Evolutionary conservation across 139 green algal species (phyloP).

Genomic region (Micractinium conductrix): DNA sequence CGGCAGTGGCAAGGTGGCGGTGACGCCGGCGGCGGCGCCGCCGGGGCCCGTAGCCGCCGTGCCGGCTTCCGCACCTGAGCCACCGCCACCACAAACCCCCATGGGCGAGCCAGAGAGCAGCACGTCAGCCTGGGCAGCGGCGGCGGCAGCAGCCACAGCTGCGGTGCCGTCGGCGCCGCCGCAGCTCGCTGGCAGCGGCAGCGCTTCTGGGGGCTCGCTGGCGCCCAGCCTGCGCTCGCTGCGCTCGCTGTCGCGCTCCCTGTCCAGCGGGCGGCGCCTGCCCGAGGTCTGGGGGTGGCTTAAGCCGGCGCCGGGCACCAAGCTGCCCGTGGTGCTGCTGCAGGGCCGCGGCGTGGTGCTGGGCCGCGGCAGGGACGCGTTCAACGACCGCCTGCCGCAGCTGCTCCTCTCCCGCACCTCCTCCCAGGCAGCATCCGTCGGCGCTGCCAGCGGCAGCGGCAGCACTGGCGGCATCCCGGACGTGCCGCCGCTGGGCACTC

Average conservation of each 20-base stretch:
- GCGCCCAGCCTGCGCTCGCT: too few species aligned
- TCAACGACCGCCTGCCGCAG: slow-evolving; percentile 33
- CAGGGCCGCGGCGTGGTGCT: slow-evolving; percentile 51
- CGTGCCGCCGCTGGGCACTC: not conserved
- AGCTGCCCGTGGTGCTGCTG: slow-evolving; percentile 60
- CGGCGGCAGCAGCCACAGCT: not conserved
- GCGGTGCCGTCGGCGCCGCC: not conserved
- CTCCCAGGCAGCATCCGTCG: not conserved
- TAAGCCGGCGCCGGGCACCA: slow-evolving; percentile 30
- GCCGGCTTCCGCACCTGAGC: too few species aligned
- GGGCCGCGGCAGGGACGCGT: slow-evolving; percentile 49
- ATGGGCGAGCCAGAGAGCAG: too few species aligned
- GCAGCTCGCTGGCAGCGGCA: slow-evolving; percentile 1
- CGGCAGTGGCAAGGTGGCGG: too few species aligned
- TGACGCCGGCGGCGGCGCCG: too few species aligned
- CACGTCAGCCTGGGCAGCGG: not conserved
- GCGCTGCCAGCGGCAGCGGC: not conserved
- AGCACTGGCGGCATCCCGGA: not conserved
- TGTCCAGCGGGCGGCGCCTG: not conserved
- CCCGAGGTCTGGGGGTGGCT: slow-evolving; percentile 58
- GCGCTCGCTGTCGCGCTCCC: too few species aligned
- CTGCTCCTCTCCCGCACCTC: slow-evolving; percentile 23
- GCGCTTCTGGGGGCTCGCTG: too few species aligned
- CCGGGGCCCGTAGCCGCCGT: too few species aligned
- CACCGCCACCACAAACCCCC: too few species aligned